Evolutionary conservation across 2,329 filamentous ascomycete genomes (phyloP).

Genomic region (Alternaria metachromatica): DNA sequence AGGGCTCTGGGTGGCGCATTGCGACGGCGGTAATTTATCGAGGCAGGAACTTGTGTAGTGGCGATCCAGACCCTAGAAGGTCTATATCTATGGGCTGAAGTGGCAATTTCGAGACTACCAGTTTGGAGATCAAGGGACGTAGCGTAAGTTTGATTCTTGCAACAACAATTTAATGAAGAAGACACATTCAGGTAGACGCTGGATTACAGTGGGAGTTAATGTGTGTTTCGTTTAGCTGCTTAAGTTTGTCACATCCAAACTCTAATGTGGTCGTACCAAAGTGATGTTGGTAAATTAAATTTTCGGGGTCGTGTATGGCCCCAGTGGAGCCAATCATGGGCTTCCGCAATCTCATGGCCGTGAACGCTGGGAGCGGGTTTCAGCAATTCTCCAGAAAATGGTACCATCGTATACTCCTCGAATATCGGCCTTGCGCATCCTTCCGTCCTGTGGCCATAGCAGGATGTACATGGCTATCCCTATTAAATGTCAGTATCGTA

Average conservation of each 20-base stretch:
- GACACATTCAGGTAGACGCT: background rate
- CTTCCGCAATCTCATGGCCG: background rate
- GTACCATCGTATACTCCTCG: constrained; percentile 22
- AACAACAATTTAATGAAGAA: background rate
- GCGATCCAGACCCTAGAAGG: background rate
- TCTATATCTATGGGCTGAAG: background rate
- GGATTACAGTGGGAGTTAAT: background rate
- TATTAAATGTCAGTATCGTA: constrained; percentile 6
- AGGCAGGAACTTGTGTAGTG: background rate
- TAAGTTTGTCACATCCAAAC: background rate
- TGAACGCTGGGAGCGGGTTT: background rate
- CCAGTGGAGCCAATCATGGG: background rate
- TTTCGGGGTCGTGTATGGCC: background rate
- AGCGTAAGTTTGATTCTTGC: background rate
- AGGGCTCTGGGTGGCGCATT: background rate
- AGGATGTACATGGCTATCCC: constrained; percentile 28
- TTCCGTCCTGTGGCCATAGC: constrained; percentile 24
- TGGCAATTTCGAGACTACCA: background rate
- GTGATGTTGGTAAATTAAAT: background rate
- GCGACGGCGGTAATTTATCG: background rate
- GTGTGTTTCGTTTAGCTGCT: background rate
- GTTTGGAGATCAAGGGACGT: background rate
- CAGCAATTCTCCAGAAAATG: constrained; percentile 35
- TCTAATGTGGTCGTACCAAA: background rate
- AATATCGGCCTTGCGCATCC: constrained; percentile 20